phyloP scores from a whole-genome alignment of 2,329 filamentous ascomycete species.

The Talaromyces amestolkiae region DNA sequence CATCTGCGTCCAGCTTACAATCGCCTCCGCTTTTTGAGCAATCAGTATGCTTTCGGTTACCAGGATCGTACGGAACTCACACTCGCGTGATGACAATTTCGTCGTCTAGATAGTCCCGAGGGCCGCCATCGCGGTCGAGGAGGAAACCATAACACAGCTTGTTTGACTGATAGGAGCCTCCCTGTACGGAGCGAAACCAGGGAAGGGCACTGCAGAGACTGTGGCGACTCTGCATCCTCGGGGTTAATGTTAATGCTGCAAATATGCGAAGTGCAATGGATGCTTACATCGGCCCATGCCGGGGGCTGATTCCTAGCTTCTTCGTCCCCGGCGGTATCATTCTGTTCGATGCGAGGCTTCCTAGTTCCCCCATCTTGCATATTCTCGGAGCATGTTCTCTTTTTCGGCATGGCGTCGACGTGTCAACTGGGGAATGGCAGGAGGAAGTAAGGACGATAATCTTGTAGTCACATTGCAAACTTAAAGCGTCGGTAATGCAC shows the following conservation, averaged over 20 bases:
- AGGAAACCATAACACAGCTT: constrained; percentile 57
- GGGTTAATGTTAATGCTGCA: not conserved
- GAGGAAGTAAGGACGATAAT: not conserved
- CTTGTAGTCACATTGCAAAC: too few relatives aligned
- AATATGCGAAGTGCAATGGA: too few relatives aligned
- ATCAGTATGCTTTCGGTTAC: constrained; percentile 17
- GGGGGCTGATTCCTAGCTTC: constrained; percentile 39
- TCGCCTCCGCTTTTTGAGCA: constrained; percentile 52
- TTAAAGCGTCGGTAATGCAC: not conserved
- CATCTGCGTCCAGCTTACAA: constrained; percentile 47
- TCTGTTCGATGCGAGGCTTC: not conserved
- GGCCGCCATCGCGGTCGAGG: constrained; percentile 55
- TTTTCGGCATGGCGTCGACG: not conserved
- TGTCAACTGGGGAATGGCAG: not conserved
- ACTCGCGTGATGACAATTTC: constrained; percentile 64
- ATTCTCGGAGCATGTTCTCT: not conserved
- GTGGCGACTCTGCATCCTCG: constrained; percentile 45
- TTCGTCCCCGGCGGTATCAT: not conserved
- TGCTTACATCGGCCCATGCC: constrained; percentile 54
- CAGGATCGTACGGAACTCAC: constrained; percentile 41
- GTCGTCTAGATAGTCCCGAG: constrained; percentile 57
- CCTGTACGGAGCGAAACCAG: constrained; percentile 62
- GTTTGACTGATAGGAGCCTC: constrained; percentile 55
- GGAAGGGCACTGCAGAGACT: constrained; percentile 63
- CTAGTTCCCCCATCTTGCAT: not conserved